Percentiles rank a stretch among this genome's conserved stretches.
Conservation (phyloP, 2,329 filamentous ascomycete species). For the Akanthomyces uredinophilus region DNA sequence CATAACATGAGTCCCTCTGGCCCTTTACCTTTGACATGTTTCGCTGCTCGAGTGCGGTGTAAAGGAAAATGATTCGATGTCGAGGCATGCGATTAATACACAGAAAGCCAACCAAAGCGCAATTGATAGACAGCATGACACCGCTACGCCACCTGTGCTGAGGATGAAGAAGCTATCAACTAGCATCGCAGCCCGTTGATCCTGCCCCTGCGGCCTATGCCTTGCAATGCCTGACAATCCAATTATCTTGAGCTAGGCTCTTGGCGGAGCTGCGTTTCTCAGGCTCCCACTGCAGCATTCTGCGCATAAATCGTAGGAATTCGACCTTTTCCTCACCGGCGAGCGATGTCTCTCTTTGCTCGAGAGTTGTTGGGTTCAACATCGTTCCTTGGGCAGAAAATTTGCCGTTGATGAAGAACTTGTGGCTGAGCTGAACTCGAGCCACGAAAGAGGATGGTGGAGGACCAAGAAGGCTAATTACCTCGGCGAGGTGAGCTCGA, state of each 20-base stretch:
- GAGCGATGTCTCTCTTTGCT: constrained; percentile 30
- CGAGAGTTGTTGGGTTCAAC: constrained; percentile 26
- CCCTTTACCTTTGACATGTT: too few relatives aligned
- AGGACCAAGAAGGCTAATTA: constrained; percentile 39
- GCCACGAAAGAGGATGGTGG: constrained; percentile 33
- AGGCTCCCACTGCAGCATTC: constrained; percentile 35
- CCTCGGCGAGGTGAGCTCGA: constrained; percentile 44
- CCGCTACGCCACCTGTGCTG: too few relatives aligned
- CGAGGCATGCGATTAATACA: too few relatives aligned
- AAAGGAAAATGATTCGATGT: too few relatives aligned
- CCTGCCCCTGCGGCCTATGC: too few relatives aligned
- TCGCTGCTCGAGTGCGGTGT: too few relatives aligned
- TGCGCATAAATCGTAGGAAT: constrained; percentile 32
- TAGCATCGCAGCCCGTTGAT: too few relatives aligned
- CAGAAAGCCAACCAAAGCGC: too few relatives aligned
- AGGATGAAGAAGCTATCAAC: too few relatives aligned
- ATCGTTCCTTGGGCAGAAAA: neutral
- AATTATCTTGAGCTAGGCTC: constrained; percentile 25
- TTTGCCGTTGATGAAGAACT: constrained; percentile 37
- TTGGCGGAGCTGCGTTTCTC: constrained; percentile 26
- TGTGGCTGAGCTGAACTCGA: constrained; percentile 25
- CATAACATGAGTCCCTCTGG: too few relatives aligned
- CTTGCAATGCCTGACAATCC: too few relatives aligned
- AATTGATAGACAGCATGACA: too few relatives aligned
- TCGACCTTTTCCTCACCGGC: constrained; percentile 25